Percentiles rank a stretch among this genome's conserved stretches.
Conservation (phyloP, 768 basidiomycete species). For the Auricularia auricula-judae region DNA sequence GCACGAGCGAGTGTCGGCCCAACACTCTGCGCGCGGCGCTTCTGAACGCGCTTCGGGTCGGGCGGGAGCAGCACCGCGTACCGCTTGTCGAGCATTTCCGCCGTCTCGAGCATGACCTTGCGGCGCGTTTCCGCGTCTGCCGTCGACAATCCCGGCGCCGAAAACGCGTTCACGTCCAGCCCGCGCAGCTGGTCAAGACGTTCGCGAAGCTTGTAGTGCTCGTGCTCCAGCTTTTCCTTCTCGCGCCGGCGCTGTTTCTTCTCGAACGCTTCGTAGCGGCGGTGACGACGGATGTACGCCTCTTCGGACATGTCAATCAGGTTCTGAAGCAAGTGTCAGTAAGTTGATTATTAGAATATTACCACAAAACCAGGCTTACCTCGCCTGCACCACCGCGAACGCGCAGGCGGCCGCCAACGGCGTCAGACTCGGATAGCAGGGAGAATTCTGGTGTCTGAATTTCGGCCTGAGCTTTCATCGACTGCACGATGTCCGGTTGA, state of each 20-base stretch:
- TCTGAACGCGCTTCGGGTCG: slow-evolving; percentile 34
- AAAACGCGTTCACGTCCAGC: slow-evolving; percentile 32
- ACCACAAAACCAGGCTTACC: slow-evolving; percentile 31
- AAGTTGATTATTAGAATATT: slow-evolving; percentile 1
- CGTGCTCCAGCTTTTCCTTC: slow-evolving; percentile 85
- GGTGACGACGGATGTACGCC: slow-evolving; percentile 71
- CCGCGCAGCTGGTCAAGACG: slow-evolving; percentile 72
- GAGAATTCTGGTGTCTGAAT: slow-evolving; percentile 74
- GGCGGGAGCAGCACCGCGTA: slow-evolving; percentile 67
- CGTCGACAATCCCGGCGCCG: background rate
- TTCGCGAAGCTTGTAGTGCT: slow-evolving; percentile 85
- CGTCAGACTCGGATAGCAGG: slow-evolving; percentile 34
- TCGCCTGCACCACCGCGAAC: slow-evolving; percentile 49
- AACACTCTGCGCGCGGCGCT: background rate
- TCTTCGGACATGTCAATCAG: slow-evolving; percentile 66
- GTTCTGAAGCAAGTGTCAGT: slow-evolving; percentile 24
- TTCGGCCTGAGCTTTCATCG: slow-evolving; percentile 53
- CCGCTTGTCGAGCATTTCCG: slow-evolving; percentile 54
- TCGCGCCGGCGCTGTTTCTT: slow-evolving; percentile 77
- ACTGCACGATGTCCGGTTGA: slow-evolving; percentile 60
- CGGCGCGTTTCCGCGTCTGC: slow-evolving; percentile 45
- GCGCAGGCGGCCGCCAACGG: slow-evolving; percentile 59
- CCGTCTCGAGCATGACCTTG: slow-evolving; percentile 63
- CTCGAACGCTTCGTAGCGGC: slow-evolving; percentile 79
- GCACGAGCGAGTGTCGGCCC: background rate